phyloP scores from a whole-genome alignment of 2,329 filamentous ascomycete genomes.

The Aspergillus puulaauensis region DNA sequence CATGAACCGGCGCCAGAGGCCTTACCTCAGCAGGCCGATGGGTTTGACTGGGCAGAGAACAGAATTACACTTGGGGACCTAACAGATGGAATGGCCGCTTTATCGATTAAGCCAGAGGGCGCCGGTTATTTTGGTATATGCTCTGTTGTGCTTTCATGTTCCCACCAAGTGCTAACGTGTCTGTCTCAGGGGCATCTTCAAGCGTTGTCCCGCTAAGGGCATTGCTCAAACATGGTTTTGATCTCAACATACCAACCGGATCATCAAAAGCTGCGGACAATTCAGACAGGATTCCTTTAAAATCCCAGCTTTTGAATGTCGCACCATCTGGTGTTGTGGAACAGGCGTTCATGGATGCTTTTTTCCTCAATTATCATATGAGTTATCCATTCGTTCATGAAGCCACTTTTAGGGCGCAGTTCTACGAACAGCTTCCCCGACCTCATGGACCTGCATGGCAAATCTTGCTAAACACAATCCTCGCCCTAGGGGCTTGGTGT shows the following conservation, averaged over 20 bases:
- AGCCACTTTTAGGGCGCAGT: constrained; percentile 48
- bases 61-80: constrained; percentile 39
- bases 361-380: constrained; percentile 48
- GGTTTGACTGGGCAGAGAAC: constrained; percentile 41
- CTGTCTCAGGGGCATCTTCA: constrained; percentile 33
- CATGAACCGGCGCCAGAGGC: constrained; percentile 45
- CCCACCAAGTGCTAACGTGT: constrained; percentile 4
- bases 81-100: constrained; percentile 42
- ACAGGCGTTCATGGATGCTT: constrained; percentile 46
- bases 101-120: constrained; percentile 41
- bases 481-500: constrained; percentile 48
- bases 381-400: constrained; percentile 52
- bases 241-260: constrained; percentile 36
- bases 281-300: constrained; percentile 32
- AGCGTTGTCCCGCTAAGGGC: constrained; percentile 41
- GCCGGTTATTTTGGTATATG: constrained; percentile 39
- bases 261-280: constrained; percentile 23
- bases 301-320: constrained; percentile 38
- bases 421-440: constrained; percentile 44
- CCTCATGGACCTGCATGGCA: constrained; percentile 46
- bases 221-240: constrained; percentile 40
- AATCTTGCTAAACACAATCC: constrained; percentile 46
- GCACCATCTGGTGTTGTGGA: constrained; percentile 40
- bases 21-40: constrained; percentile 39
- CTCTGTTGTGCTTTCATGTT: not conserved